Conservation (phyloP, 176 grass and related monocot species). For the Aegilops speltoides region DNA sequence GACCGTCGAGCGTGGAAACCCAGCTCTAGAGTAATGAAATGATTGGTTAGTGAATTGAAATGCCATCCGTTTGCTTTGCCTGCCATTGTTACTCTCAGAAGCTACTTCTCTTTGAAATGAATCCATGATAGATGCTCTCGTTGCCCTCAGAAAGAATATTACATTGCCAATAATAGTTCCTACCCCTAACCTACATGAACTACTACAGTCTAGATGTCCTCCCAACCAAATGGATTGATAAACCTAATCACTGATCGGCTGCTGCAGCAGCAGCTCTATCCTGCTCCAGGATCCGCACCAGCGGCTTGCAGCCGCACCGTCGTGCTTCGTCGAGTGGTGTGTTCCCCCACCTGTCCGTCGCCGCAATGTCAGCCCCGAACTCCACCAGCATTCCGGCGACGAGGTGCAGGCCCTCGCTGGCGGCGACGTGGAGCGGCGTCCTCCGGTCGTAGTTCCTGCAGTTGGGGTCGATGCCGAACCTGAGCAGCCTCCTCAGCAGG, state of each 20-base stretch:
- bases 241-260: background rate
- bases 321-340: conserved; percentile 73
- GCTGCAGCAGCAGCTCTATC: conserved; percentile 14
- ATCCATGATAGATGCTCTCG: background rate
- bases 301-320: conserved; percentile 59
- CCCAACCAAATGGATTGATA: background rate
- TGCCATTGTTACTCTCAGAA: background rate
- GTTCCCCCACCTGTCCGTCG: conserved; percentile 83
- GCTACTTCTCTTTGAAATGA: background rate
- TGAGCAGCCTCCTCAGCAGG: conserved; percentile 56
- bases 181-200: conserved; percentile 8
- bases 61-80: background rate
- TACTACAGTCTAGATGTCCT: background rate
- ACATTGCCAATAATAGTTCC: background rate
- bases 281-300: conserved; percentile 68
- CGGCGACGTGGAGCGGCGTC: conserved; percentile 72
- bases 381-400: conserved; percentile 60
- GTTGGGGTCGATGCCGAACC: conserved; percentile 73
- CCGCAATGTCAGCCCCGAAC: conserved; percentile 57
- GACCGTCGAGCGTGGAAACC: background rate
- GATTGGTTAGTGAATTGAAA: background rate
- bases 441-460: conserved; percentile 79
- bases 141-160: conserved; percentile 9
- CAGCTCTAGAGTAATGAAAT: conserved; percentile 5
- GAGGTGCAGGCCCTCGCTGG: conserved; percentile 71